These are phyloP conservation scores for Dipodascus geniculatus DNA, from an alignment of 805 yeast genomes.

Conservation along the genomic window DNA sequence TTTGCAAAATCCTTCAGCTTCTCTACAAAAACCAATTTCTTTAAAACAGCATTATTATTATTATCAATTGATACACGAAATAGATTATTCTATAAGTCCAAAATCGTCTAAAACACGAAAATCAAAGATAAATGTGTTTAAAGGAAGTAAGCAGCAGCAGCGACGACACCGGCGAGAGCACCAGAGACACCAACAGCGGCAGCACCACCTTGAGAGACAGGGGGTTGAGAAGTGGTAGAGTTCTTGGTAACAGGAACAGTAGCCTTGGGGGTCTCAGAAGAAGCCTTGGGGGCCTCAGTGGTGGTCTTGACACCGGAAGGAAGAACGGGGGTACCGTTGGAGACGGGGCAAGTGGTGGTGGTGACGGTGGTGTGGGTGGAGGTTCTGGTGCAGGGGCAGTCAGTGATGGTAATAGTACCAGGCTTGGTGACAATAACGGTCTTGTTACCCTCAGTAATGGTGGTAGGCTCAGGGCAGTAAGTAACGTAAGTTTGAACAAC, in stretches of 20 bases:
- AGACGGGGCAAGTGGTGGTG: conserved; percentile 9
- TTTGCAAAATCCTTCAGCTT: too few species aligned
- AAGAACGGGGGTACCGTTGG: conserved; percentile 6
- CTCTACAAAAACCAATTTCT: too few species aligned
- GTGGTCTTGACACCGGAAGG: conserved; percentile 1
- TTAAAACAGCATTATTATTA: background rate
- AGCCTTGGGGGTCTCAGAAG: background rate
- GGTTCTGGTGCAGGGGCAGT: conserved; percentile 73
- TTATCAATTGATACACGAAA: background rate
- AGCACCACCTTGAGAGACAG: conserved; percentile 11
- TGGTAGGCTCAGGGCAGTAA: conserved; percentile 72
- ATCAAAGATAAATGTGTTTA: background rate
- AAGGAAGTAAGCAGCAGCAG: conserved; percentile 28
- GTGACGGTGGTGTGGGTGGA: conserved; percentile 15
- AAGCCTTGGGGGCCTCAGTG: background rate
- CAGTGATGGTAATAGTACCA: conserved; percentile 75
- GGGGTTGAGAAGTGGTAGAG: conserved; percentile 4
- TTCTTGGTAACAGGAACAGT: background rate
- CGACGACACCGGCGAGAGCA: conserved; percentile 42
- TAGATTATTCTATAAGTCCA: background rate
- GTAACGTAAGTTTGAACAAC: conserved; percentile 68
- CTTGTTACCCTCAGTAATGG: conserved; percentile 48
- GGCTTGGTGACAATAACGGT: conserved; percentile 69
- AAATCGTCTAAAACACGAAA: background rate
- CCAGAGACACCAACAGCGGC: conserved; percentile 14